Evolutionary conservation across 1,284 basidiomycete genomes (phyloP).

Genomic region (Xanthoconium separans): DNA sequence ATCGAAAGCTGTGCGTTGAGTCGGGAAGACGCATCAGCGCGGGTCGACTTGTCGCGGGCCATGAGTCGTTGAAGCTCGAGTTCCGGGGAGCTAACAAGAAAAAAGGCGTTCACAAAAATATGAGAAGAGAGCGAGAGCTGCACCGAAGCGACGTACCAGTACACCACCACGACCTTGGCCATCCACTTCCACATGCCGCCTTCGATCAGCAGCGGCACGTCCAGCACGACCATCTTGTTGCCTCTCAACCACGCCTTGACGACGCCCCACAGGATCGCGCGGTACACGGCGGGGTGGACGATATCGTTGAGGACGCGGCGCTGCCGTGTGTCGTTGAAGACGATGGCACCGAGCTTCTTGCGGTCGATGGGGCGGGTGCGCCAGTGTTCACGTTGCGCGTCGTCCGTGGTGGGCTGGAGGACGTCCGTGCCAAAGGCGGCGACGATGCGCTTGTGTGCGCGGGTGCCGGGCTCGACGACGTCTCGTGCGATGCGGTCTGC

Average conservation of each 20-base stretch:
- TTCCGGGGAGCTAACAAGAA: slow-evolving; percentile 55
- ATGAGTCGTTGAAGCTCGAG: slow-evolving; percentile 82
- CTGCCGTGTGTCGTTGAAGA: slow-evolving; percentile 79
- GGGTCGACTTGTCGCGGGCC: slow-evolving; percentile 59
- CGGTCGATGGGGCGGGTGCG: slow-evolving; percentile 79
- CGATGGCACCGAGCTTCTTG: slow-evolving; percentile 79
- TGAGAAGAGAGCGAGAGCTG: background rate
- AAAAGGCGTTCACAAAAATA: background rate
- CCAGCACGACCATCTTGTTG: slow-evolving; percentile 71
- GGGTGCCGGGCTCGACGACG: slow-evolving; percentile 85
- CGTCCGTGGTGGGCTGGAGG: slow-evolving; percentile 35
- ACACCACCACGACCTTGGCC: slow-evolving; percentile 84
- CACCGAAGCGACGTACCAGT: slow-evolving; percentile 58
- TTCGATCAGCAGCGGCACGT: slow-evolving; percentile 94
- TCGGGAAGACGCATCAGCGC: slow-evolving; percentile 67
- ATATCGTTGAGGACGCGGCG: slow-evolving; percentile 80
- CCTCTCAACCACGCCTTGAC: slow-evolving; percentile 77
- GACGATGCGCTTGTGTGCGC: slow-evolving; percentile 68
- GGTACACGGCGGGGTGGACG: slow-evolving; percentile 86
- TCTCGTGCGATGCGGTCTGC: slow-evolving; percentile 89
- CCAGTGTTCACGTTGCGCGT: slow-evolving; percentile 11
- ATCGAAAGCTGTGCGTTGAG: slow-evolving; percentile 84
- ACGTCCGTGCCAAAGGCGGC: slow-evolving; percentile 71
- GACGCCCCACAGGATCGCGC: slow-evolving; percentile 72
- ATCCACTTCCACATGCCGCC: slow-evolving; percentile 86